Evolutionary conservation across 345 rosid species (phyloP).

Genomic region (Citropsis articulata): DNA sequence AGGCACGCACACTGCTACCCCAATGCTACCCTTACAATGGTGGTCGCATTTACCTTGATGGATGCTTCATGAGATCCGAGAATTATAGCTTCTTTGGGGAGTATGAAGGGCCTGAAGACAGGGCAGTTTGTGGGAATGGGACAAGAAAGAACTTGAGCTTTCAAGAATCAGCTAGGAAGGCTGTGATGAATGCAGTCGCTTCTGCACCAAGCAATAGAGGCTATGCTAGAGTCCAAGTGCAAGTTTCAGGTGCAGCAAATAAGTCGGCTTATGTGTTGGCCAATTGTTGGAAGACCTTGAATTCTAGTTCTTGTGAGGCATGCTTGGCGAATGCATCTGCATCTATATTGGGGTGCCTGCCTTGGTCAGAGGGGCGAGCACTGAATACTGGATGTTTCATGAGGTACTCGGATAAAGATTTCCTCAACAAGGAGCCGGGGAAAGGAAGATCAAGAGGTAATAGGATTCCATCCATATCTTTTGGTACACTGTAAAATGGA

Average conservation of each 20-base stretch:
- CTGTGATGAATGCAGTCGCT: constrained; percentile 38
- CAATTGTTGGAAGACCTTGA: constrained; percentile 80
- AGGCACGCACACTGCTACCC: constrained; percentile 82
- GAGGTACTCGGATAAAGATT: constrained; percentile 74
- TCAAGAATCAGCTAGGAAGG: constrained; percentile 44
- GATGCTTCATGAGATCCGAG: constrained; percentile 91
- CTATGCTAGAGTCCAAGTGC: constrained; percentile 41
- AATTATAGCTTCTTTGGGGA: constrained; percentile 80
- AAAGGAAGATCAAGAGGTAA: constrained; percentile 66
- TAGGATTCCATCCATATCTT: background rate
- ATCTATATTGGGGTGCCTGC: constrained; percentile 65
- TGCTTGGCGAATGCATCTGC: constrained; percentile 74
- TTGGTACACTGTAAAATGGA: background rate
- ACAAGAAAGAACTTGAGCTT: constrained; percentile 43
- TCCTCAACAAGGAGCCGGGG: constrained; percentile 55
- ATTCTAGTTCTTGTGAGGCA: constrained; percentile 51
- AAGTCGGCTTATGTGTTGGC: constrained; percentile 67
- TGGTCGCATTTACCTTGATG: constrained; percentile 81
- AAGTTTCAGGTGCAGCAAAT: constrained; percentile 33
- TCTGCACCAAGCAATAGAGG: constrained; percentile 46
- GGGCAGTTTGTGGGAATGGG: constrained; percentile 58
- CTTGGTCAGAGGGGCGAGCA: constrained; percentile 84
- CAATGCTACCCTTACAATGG: constrained; percentile 82
- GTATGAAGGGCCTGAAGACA: constrained; percentile 56
- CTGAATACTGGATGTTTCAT: constrained; percentile 84